Evolutionary conservation across 2,329 filamentous ascomycete species (phyloP).

Genomic region (Orbilia ellipsospora): DNA sequence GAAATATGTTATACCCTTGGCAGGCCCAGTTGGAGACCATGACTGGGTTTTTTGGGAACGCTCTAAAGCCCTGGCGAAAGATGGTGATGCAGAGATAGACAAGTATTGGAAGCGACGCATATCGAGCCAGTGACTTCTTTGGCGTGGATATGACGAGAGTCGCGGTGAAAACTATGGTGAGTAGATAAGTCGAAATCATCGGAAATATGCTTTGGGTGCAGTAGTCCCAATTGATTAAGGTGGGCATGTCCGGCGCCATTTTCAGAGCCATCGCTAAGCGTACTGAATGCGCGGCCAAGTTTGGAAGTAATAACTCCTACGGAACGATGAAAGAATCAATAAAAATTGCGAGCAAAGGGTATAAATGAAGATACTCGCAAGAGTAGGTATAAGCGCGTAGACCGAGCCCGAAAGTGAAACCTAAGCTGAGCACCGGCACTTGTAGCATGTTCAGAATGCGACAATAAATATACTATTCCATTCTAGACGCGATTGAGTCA

Average conservation of each 20-base stretch:
- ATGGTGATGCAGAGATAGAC: slow-evolving; percentile 20
- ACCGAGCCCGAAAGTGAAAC: too few species aligned
- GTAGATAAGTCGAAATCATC: slow-evolving; percentile 19
- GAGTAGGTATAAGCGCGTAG: too few species aligned
- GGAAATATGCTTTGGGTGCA: slow-evolving; percentile 21
- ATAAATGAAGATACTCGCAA: too few species aligned
- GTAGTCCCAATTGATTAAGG: slow-evolving; percentile 33
- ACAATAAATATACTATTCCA: too few species aligned
- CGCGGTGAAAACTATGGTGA: slow-evolving; percentile 21
- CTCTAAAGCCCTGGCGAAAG: slow-evolving; percentile 7
- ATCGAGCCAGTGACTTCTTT: slow-evolving; percentile 29
- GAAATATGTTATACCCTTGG: slow-evolving; percentile 20
- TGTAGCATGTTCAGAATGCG: too few species aligned
- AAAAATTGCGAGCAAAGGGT: too few species aligned
- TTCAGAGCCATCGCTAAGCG: not conserved
- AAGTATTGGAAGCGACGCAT: slow-evolving; percentile 35
- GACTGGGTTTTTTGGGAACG: slow-evolving; percentile 29
- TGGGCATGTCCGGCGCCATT: slow-evolving; percentile 10
- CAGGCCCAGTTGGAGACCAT: slow-evolving; percentile 24
- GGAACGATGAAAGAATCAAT: too few species aligned
- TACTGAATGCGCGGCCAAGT: too few species aligned
- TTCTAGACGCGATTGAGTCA: too few species aligned
- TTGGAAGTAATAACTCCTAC: too few species aligned
- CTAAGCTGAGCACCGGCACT: too few species aligned
- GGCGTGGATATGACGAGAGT: slow-evolving; percentile 40